phyloP scores from a whole-genome alignment of 2,329 filamentous ascomycete species.

The Aspergillus pseudoterreus region DNA sequence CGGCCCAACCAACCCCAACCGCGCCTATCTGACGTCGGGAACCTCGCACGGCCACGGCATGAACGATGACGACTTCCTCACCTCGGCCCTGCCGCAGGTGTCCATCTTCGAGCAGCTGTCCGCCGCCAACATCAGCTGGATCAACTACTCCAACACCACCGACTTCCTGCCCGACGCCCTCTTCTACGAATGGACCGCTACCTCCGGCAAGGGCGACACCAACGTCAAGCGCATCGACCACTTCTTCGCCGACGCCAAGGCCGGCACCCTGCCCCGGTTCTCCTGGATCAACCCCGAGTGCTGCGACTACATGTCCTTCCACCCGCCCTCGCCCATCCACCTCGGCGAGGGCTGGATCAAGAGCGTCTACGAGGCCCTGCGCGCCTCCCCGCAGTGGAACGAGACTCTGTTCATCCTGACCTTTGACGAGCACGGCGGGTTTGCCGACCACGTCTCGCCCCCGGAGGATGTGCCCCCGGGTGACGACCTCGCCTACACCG shows the following conservation, averaged over 20 bases:
- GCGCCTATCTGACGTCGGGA: constrained; percentile 37
- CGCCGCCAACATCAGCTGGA: constrained; percentile 42
- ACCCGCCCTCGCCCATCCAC: constrained; percentile 43
- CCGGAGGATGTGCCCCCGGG: constrained; percentile 38
- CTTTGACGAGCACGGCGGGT: constrained; percentile 48
- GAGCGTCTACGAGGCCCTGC: constrained; percentile 44
- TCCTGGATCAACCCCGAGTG: constrained; percentile 52
- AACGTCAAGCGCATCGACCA: constrained; percentile 36
- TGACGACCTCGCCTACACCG: constrained; percentile 32
- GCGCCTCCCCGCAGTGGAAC: constrained; percentile 45
- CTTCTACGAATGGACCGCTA: constrained; percentile 43
- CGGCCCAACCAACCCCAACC: constrained; percentile 38
- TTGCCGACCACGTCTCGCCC: constrained; percentile 46
- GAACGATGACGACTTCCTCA: constrained; percentile 34
- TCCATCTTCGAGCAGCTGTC: constrained; percentile 42
- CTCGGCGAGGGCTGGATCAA: constrained; percentile 46
- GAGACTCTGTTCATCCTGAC: constrained; percentile 47
- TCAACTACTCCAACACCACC: constrained; percentile 46
- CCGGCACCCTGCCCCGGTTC: constrained; percentile 43
- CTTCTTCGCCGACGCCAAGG: constrained; percentile 45
- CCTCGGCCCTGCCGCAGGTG: constrained; percentile 33
- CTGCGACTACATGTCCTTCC: constrained; percentile 49
- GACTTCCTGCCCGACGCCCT: constrained; percentile 43
- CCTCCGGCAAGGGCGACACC: constrained; percentile 30
- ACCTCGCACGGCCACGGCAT: constrained; percentile 38